Evolutionary conservation across 2,329 filamentous ascomycete species (phyloP), one percentile per base, ranked within the genome.

Genomic region (Fusarium pseudonygamai): DNA sequence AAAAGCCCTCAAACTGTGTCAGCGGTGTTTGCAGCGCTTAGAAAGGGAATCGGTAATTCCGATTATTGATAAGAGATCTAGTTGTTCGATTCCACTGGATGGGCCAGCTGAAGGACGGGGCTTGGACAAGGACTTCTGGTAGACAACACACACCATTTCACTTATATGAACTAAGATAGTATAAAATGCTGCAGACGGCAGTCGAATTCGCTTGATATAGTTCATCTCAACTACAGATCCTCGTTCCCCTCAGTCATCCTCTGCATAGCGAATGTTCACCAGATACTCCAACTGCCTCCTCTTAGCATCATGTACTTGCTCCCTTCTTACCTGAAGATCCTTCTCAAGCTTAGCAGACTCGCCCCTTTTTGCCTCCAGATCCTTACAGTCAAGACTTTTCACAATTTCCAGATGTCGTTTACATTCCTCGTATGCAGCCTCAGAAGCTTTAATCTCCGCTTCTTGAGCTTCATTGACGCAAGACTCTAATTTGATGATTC

Each of bases 311-410:
- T 28, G 2, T 4, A 37, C 20, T 28, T 26, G 32, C 24, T 2
- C 3, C 32, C 18, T 20, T 22, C 13, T 16, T 2, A 12, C 6
- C 11, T 6, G 1, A 22, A 53, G 49, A 12, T 37, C 49, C 32
- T 14, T 8, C 13, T 22, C 14, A 16, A 53, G 49, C 0, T 24
- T 53, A 2, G 20, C 14, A 13, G 24, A n/a, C 14, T 10, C 8
- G 0, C n/a, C 18, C 0, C 7, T 13, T 7, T 53, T 37, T 0
- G 10, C 14, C 6, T 28, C 7, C 5, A 37, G 3, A 0, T 37
- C 24, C 7, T 37, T 53, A 15, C 34, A 53, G 13, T 53, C 20
- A 39, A 53, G 50, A 13, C 0, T 2, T 13, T 18, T 26, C 1
- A 53, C 0, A 28, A 53, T 53, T 0, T 39, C 5, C 1, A 53